Conservation (phyloP, 164 flowering plant genomes). For the Aristolochia fimbriata region DNA sequence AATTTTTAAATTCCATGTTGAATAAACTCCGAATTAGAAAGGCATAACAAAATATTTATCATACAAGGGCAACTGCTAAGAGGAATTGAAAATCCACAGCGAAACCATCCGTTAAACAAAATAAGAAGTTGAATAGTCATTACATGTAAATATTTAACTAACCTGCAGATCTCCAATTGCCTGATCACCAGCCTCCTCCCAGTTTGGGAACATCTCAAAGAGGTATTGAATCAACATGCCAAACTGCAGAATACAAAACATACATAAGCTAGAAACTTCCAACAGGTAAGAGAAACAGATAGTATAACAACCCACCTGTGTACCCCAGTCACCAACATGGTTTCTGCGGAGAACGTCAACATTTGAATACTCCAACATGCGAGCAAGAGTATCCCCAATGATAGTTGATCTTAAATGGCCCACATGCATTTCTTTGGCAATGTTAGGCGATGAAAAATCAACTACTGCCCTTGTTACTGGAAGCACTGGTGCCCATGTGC, state of each 20-base stretch:
- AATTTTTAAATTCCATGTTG: too few relatives aligned
- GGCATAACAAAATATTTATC: too few relatives aligned
- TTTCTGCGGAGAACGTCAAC: slow-evolving; percentile 88
- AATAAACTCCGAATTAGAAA: too few relatives aligned
- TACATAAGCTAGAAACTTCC: neutral
- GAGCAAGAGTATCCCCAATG: slow-evolving; percentile 87
- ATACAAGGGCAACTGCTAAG: too few relatives aligned
- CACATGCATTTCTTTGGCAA: slow-evolving; percentile 99
- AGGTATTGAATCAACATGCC: slow-evolving; percentile 94
- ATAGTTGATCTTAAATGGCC: slow-evolving; percentile 95
- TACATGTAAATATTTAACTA: slow-evolving; percentile 2
- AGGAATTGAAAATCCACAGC: too few relatives aligned
- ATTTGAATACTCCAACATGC: slow-evolving; percentile 86
- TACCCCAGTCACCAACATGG: slow-evolving; percentile 99
- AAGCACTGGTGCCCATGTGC: slow-evolving; percentile 77
- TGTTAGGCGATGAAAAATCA: slow-evolving; percentile 96
- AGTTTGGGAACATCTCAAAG: slow-evolving; percentile 65
- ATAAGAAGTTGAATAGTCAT: too few relatives aligned
- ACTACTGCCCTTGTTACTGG: slow-evolving; percentile 63
- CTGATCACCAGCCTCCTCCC: slow-evolving; percentile 52
- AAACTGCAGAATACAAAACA: slow-evolving; percentile 45
- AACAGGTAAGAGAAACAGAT: neutral
- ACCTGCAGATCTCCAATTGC: slow-evolving; percentile 96
- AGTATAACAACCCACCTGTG: slow-evolving; percentile 89
- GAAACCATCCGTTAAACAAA: too few relatives aligned